phyloP scores from a whole-genome alignment of 2,329 filamentous ascomycete genomes.

The Podosphaera fusca region DNA sequence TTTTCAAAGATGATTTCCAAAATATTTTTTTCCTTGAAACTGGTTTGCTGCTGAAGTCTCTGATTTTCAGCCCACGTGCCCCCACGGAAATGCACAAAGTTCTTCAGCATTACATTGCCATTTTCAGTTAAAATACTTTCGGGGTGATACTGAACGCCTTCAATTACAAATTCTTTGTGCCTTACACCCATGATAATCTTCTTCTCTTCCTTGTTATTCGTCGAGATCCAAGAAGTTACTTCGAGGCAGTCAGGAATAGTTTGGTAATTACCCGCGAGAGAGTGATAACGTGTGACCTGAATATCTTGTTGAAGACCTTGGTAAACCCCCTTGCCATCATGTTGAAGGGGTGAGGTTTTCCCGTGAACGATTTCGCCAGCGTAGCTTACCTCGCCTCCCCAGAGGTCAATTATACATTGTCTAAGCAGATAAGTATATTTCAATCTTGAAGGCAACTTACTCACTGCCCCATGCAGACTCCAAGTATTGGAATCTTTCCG shows the following conservation, averaged over 20 bases:
- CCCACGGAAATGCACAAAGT: conserved; percentile 70
- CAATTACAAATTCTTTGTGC: conserved; percentile 75
- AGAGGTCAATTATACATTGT: conserved; percentile 89
- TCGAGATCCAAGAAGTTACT: conserved; percentile 70
- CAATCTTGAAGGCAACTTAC: conserved; percentile 15
- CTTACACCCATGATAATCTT: conserved; percentile 91
- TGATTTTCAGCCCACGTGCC: conserved; percentile 81
- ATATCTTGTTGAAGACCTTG: conserved; percentile 55
- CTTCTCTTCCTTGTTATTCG: conserved; percentile 48
- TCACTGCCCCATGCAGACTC: conserved; percentile 96
- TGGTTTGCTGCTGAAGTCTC: conserved; percentile 23
- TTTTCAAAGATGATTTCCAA: conserved; percentile 76
- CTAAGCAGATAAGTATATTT: conserved; percentile 18
- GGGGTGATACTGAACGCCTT: conserved; percentile 93
- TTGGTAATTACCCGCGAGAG: conserved; percentile 72
- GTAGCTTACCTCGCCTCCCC: conserved; percentile 73
- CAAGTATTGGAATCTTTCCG: conserved; percentile 83
- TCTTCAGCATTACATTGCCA: conserved; percentile 72
- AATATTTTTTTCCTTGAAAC: conserved; percentile 53
- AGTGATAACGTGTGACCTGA: conserved; percentile 87
- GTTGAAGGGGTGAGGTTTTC: conserved; percentile 76
- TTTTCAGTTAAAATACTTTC: conserved; percentile 89
- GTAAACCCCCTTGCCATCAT: conserved; percentile 86
- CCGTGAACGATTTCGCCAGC: conserved; percentile 94
- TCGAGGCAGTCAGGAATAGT: conserved; percentile 72